Percentiles rank a stretch among this genome's conserved stretches.
phyloP scores from a whole-genome alignment of 257 asterid species.

The Mentha longifolia region DNA sequence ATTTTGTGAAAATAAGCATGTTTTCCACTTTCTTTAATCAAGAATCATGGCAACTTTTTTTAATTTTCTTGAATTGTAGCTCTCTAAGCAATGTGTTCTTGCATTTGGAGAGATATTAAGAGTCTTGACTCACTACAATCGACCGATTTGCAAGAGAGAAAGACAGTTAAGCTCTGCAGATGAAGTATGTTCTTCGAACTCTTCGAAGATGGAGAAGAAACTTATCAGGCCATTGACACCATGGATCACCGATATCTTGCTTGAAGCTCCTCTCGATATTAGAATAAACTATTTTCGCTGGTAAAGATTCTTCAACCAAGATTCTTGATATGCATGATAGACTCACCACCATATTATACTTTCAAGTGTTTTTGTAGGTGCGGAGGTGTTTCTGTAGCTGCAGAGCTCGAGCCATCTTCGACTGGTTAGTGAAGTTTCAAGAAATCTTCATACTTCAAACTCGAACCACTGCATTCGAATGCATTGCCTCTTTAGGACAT shows the following conservation, averaged over 20 bases:
- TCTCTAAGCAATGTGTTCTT: slow-evolving; percentile 88
- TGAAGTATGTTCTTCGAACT: too few relatives aligned
- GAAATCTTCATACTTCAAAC: not conserved
- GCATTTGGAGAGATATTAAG: slow-evolving; percentile 88
- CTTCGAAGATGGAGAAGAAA: slow-evolving; percentile 52
- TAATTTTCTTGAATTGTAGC: slow-evolving; percentile 39
- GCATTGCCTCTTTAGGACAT: too few relatives aligned
- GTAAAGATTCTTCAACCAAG: too few relatives aligned
- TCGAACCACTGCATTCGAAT: too few relatives aligned
- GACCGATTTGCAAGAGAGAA: slow-evolving; percentile 71
- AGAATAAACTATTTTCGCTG: slow-evolving; percentile 89
- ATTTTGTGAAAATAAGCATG: too few relatives aligned
- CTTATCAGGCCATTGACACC: slow-evolving; percentile 79
- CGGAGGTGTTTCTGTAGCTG: slow-evolving; percentile 94
- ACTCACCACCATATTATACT: too few relatives aligned
- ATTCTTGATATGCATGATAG: too few relatives aligned
- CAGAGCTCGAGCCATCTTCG: slow-evolving; percentile 88
- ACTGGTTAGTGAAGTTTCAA: slow-evolving; percentile 56
- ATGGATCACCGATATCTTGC: slow-evolving; percentile 86
- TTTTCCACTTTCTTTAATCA: too few relatives aligned
- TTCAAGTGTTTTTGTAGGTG: too few relatives aligned
- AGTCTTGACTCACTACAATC: slow-evolving; percentile 81
- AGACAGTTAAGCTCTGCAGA: slow-evolving; percentile 35
- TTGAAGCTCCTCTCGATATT: slow-evolving; percentile 74
- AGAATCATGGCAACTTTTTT: too few relatives aligned